Evolutionary conservation across 352 stramenopile species (phyloP).

Genomic region (Phytophthora podocarpi): DNA sequence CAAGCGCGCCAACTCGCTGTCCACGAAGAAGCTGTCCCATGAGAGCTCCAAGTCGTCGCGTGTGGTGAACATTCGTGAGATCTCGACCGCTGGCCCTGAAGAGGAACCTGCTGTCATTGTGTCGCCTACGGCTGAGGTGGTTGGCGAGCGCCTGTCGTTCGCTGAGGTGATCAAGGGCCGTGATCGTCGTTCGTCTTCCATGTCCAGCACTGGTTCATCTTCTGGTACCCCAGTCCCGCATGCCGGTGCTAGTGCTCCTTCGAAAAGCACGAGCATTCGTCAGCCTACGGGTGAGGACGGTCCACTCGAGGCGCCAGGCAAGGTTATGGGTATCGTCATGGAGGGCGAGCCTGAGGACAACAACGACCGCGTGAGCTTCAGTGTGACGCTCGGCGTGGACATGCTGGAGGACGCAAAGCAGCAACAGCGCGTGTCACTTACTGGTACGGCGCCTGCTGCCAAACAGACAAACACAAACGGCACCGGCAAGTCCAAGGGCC

Average conservation of each 20-base stretch:
- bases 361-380: constrained; percentile 79
- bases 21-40: constrained; percentile 59
- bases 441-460: constrained; percentile 27
- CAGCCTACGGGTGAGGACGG: constrained; percentile 84
- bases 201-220: constrained; percentile 42
- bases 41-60: constrained; percentile 64
- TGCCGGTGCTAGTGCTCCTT: constrained; percentile 11
- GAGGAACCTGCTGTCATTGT: constrained; percentile 38
- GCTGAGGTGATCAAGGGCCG: constrained; percentile 54
- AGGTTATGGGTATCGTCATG: constrained; percentile 81
- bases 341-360: constrained; percentile 62
- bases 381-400: constrained; percentile 79
- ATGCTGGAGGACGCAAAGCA: constrained; percentile 70
- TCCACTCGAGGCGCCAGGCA: constrained; percentile 64
- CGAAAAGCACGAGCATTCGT: constrained; percentile 42
- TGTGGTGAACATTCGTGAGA: constrained; percentile 82
- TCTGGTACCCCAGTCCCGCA: constrained; percentile 25
- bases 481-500: constrained; percentile 42
- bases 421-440: constrained; percentile 57
- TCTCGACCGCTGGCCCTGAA: constrained; percentile 36
- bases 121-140: constrained; percentile 40
- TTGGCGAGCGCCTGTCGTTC: constrained; percentile 53
- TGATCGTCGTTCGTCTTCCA: constrained; percentile 51
- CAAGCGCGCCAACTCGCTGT: constrained; percentile 64
- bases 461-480: constrained; percentile 33